Evolutionary conservation across 176 grass and related monocot genomes (phyloP).

Genomic region (Triticum timopheevii): DNA sequence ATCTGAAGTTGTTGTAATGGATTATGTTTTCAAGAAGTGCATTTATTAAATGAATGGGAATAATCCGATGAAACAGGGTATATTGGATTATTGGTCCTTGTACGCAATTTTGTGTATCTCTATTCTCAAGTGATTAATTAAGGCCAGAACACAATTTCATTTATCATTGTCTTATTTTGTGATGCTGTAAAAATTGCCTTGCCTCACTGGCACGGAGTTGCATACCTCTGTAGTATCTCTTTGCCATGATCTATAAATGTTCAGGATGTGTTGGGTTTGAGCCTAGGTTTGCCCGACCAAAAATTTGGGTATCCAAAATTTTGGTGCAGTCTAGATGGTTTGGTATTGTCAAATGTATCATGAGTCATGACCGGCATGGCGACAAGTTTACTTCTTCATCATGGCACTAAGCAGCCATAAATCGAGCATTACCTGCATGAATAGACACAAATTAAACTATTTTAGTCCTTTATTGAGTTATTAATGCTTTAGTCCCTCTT

Average conservation of each 20-base stretch:
- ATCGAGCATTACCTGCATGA: not conserved
- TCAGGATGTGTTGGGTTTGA: not conserved
- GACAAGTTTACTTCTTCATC: not conserved
- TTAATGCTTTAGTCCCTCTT: not conserved
- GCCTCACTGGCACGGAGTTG: not conserved
- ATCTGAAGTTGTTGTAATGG: not conserved
- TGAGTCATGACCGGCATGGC: not conserved
- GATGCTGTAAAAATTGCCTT: not conserved
- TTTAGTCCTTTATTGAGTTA: not conserved
- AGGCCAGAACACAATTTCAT: not conserved
- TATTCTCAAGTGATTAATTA: not conserved
- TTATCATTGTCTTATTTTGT: not conserved
- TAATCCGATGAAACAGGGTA: not conserved
- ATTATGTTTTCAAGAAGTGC: not conserved
- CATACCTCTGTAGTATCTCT: not conserved
- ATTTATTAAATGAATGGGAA: not conserved
- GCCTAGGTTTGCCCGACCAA: too few species aligned
- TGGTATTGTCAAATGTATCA: not conserved
- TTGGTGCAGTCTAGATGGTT: not conserved
- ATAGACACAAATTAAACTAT: not conserved
- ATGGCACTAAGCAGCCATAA: slow-evolving; percentile 3
- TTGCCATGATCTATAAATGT: not conserved
- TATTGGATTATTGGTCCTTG: not conserved
- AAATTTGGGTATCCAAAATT: too few species aligned
- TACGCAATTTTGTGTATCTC: not conserved